These are phyloP conservation scores for Cornus controversa DNA, from an alignment of 148 eudicot species.

Conservation along the genomic window DNA sequence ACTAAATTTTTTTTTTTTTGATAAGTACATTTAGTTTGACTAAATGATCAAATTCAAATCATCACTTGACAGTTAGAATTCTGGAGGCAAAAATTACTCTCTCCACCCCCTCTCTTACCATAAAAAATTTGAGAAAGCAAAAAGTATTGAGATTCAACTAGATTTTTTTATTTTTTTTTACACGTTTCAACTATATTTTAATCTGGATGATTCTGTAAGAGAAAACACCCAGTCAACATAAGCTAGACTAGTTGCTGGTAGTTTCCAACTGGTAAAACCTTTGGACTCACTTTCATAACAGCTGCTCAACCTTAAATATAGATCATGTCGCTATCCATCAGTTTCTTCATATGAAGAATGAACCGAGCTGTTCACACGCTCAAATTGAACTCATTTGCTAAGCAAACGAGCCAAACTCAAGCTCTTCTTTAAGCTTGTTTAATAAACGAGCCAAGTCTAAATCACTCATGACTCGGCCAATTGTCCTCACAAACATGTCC, in stretches of 20 bases:
- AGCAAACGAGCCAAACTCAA: too few species aligned
- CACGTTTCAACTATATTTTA: conserved; percentile 1
- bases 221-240: background rate
- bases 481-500: too few species aligned
- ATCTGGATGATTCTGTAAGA: background rate
- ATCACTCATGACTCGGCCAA: too few species aligned
- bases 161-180: too few species aligned
- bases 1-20: too few species aligned
- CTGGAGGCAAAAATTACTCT: background rate
- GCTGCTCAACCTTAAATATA: background rate
- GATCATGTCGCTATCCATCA: background rate
- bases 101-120: background rate
- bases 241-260: too few species aligned
- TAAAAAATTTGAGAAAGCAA: background rate
- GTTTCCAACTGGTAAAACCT: background rate
- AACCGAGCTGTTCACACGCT: too few species aligned
- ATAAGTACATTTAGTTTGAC: background rate
- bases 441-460: too few species aligned
- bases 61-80: background rate
- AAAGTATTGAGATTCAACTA: conserved; percentile 1
- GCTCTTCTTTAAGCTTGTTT: too few species aligned
- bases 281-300: background rate
- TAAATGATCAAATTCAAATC: background rate
- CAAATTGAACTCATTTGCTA: too few species aligned
- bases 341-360: background rate